A percentile compares a stretch with the other conserved stretches of the same genome.
phyloP scores from a whole-genome alignment of 2,329 filamentous ascomycete genomes.

The Emergomyces orientalis region DNA sequence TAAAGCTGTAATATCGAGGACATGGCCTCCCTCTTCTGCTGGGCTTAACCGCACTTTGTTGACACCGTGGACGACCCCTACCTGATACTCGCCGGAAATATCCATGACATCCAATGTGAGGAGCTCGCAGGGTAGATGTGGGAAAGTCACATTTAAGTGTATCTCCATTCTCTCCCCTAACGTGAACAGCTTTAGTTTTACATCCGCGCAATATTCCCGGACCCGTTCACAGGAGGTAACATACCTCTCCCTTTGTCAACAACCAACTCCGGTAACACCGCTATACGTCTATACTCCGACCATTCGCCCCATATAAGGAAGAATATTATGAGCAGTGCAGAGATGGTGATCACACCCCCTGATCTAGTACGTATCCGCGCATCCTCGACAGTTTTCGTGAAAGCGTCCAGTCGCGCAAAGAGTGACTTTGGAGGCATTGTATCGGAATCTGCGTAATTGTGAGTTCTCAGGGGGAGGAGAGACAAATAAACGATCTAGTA shows the following conservation, averaged over 20 bases:
- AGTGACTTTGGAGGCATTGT: conserved; percentile 81
- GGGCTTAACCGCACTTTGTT: conserved; percentile 77
- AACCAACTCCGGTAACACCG: conserved; percentile 82
- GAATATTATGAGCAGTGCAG: conserved; percentile 76
- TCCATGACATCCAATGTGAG: conserved; percentile 98
- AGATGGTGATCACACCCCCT: conserved; percentile 87
- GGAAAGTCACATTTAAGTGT: conserved; percentile 93
- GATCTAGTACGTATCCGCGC: conserved; percentile 91
- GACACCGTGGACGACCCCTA: conserved; percentile 84
- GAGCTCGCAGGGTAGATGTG: conserved; percentile 85
- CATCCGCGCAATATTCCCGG: background rate
- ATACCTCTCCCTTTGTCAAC: conserved; percentile 93
- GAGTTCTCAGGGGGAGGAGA: background rate
- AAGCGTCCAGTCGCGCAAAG: conserved; percentile 94
- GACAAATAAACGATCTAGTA: background rate
- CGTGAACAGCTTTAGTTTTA: conserved; percentile 14
- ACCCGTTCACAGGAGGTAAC: conserved; percentile 13
- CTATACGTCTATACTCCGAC: conserved; percentile 78
- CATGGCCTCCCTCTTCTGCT: conserved; percentile 61
- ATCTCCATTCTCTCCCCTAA: conserved; percentile 97
- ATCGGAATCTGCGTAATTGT: conserved; percentile 7
- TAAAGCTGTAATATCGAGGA: conserved; percentile 61
- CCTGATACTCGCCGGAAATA: conserved; percentile 92
- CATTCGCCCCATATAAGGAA: conserved; percentile 93
- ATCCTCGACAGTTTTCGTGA: conserved; percentile 98